A percentile compares a stretch with the other conserved stretches of the same genome.
These are phyloP conservation scores for Tricholoma sp. DNA, from an alignment of 768 basidiomycete species.

Conservation along the genomic window DNA sequence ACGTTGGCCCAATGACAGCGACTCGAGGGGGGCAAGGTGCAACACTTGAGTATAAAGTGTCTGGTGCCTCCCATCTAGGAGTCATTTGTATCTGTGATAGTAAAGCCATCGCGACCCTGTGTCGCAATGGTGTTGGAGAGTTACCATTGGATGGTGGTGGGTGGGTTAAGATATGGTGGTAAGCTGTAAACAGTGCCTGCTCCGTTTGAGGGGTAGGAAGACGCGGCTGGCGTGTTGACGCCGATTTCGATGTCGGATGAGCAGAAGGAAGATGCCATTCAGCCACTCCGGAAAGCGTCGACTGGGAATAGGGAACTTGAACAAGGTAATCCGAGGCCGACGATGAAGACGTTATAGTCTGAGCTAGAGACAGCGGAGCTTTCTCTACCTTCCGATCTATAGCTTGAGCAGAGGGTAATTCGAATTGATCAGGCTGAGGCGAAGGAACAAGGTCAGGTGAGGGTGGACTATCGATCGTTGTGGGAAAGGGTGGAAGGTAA, in stretches of 20 bases:
- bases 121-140: constrained; percentile 55
- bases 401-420: constrained; percentile 24
- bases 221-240: constrained; percentile 13
- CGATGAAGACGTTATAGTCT: constrained; percentile 38
- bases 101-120: constrained; percentile 73
- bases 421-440: constrained; percentile 23
- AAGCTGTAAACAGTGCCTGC: constrained; percentile 61
- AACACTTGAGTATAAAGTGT: constrained; percentile 57
- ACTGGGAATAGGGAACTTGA: constrained; percentile 70
- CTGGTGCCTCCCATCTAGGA: constrained; percentile 64
- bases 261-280: constrained; percentile 66
- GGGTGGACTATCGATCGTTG: constrained; percentile 23
- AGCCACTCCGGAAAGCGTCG: constrained; percentile 57
- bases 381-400: constrained; percentile 31
- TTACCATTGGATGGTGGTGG: constrained; percentile 47
- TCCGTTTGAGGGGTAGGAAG: constrained; percentile 49
- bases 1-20: constrained; percentile 59
- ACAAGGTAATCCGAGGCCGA: constrained; percentile 66
- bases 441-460: constrained; percentile 31
- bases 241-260: constrained; percentile 16
- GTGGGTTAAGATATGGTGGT: constrained; percentile 74
- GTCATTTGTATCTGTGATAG: constrained; percentile 50
- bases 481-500: constrained; percentile 67
- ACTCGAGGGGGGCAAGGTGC: constrained; percentile 60
- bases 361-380: constrained; percentile 33